Base-by-base conservation (phyloP, 1,139 yeast species). In the Williopsis jadinii region DNA sequence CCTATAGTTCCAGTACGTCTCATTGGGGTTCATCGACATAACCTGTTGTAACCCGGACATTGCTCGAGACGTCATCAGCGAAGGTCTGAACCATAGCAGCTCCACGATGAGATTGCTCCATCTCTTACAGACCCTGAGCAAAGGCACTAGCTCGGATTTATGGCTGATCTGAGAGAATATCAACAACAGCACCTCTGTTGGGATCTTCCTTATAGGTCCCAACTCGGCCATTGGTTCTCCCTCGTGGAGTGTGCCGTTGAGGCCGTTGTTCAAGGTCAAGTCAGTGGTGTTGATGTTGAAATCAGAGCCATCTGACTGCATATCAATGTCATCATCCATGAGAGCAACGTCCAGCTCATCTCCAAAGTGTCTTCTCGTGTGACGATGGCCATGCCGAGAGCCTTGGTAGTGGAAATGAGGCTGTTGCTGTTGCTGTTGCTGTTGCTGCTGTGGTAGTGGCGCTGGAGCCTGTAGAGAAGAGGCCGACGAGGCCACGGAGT, bases 11-110 rank as follows among this genome's bases (percentile, higher is more conserved):
- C 87, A 82, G 46, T 73, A 71, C 1, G 90, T 81, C 30, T 63
- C 53, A 0, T 49, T 49, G 28, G 75, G 65, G 13, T 76, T 70
- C 24, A 71, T 53, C 40, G 62, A 66, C 81, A 83, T 78, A 28
- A 81, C 74, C 34, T 66, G 62, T 47, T 71, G 69, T 40, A 83
- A 72, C 42, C 75, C 70, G 30, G 53, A 59, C 37, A 62, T 73
- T 31, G 78, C 75, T 3, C 59, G 52, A 49, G 70, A 75, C 51
- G 73, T 75, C 56, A 73, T 84, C 66, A 76, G 83, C 46, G 80
- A 82, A 2, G 97, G 97, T 47, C 97, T 75, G 58, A 86, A 85
- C 95, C 97, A 90, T 34, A 90, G 67, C 41, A 84, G 71, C 56
- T 87, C 95, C 12, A 88, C 78, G 15, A 87, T 80, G 37, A 86